Conservation (phyloP, 139 green algal genomes). For the Desmodesmus armatus region DNA sequence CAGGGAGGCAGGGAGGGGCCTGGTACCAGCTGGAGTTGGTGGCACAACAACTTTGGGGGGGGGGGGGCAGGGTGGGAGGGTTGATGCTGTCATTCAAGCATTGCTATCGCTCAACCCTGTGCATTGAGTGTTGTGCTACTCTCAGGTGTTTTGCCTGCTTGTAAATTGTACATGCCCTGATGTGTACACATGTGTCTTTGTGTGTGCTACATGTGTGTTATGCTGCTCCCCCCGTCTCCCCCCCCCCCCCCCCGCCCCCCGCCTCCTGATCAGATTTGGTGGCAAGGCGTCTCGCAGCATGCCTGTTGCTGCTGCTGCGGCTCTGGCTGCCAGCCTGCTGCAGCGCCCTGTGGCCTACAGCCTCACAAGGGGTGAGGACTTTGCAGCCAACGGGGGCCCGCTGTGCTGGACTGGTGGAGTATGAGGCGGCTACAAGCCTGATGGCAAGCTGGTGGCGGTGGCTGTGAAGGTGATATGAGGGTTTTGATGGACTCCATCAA, state of each 20-base stretch:
- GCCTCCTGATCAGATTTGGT: conserved; percentile 89
- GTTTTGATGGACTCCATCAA: no score
- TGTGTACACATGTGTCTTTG: background rate
- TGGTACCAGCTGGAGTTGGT: no score
- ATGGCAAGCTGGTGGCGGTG: conserved; percentile 46
- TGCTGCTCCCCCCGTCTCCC: background rate
- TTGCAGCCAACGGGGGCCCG: conserved; percentile 64
- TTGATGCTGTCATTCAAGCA: no score
- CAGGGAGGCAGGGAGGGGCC: no score
- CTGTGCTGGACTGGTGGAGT: conserved; percentile 38
- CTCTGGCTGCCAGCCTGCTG: conserved; percentile 73
- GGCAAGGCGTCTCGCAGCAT: conserved; percentile 85
- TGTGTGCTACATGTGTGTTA: background rate
- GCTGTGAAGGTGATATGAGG: conserved; percentile 14
- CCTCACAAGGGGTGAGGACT: conserved; percentile 86
- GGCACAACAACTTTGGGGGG: no score
- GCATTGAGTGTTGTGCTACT: no score
- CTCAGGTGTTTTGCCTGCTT: background rate
- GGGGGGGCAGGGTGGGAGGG: no score
- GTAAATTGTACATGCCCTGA: background rate
- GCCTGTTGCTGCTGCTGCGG: conserved; percentile 67
- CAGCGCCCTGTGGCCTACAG: conserved; percentile 65
- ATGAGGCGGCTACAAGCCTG: conserved; percentile 49
- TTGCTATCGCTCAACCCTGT: no score
- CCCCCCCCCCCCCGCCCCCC: conserved; percentile 70